Percentiles rank a stretch among this genome's conserved stretches.
Conservation (phyloP, 495 filamentous ascomycete genomes). For the Rostrohypoxylon terebratum region DNA sequence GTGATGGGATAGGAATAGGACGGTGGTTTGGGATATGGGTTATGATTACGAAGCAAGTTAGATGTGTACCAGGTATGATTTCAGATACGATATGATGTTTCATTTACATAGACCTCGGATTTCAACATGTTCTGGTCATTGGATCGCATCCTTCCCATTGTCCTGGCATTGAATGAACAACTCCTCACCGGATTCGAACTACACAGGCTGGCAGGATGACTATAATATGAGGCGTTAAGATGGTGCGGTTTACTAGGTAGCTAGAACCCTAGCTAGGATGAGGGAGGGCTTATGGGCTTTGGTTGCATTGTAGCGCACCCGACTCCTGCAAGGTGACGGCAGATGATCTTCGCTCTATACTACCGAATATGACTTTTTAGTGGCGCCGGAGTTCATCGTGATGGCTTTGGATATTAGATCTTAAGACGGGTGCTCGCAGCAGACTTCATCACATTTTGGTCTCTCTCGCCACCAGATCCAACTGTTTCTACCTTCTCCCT, state of each 20-base stretch:
- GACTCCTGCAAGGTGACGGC: slow-evolving; percentile 37
- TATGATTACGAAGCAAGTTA: slow-evolving; percentile 14
- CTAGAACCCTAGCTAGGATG: background rate
- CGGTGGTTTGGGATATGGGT: background rate
- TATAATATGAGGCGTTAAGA: slow-evolving; percentile 1
- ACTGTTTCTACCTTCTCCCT: background rate
- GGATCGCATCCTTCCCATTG: background rate
- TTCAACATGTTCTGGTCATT: slow-evolving; percentile 21
- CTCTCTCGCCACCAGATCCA: background rate
- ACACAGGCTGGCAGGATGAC: background rate
- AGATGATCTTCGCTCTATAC: slow-evolving; percentile 32
- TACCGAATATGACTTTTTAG: slow-evolving; percentile 18
- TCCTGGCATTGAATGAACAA: background rate
- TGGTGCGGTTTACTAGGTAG: slow-evolving; percentile 5
- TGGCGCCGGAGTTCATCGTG: slow-evolving; percentile 19
- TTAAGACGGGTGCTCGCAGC: background rate
- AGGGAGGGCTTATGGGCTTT: slow-evolving; percentile 34
- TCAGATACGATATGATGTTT: background rate
- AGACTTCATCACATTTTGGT: background rate
- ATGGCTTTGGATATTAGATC: slow-evolving; percentile 13
- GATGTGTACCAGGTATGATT: slow-evolving; percentile 1
- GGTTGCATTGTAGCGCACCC: slow-evolving; percentile 30
- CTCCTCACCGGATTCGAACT: slow-evolving; percentile 1
- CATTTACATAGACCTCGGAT: background rate
- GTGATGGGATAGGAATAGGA: no score